A percentile compares a stretch with the other conserved stretches of the same genome.
Evolutionary conservation across 169 alveolate species (phyloP).

Genomic region (Plasmodium falciparum): DNA sequence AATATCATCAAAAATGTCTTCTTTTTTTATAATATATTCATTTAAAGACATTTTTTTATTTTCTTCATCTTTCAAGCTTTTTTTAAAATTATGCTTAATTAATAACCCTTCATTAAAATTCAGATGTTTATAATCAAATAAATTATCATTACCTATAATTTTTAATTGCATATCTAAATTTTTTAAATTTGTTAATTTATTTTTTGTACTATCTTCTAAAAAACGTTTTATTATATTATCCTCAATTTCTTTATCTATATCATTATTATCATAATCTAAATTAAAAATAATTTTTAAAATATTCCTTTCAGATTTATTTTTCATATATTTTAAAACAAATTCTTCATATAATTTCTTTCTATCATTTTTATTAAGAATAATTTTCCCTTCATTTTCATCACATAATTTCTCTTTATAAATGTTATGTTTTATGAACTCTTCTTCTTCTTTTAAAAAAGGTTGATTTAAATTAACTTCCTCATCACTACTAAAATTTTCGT

Average conservation of each 20-base stretch:
- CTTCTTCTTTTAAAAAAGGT: background rate
- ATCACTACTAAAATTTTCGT: background rate
- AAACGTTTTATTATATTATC: constrained; percentile 53
- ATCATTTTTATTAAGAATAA: constrained; percentile 6
- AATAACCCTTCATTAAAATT: constrained; percentile 11
- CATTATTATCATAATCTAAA: constrained; percentile 14
- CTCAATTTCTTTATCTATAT: constrained; percentile 51
- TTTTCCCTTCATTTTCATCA: constrained; percentile 11
- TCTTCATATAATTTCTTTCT: constrained; percentile 54
- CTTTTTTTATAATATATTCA: constrained; percentile 29
- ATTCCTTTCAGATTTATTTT: constrained; percentile 52
- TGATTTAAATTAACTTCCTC: background rate
- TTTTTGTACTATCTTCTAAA: constrained; percentile 64
- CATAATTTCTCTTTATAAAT: constrained; percentile 17
- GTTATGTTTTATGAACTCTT: background rate
- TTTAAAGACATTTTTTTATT: background rate
- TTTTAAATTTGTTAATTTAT: constrained; percentile 8
- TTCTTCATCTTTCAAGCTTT: constrained; percentile 8
- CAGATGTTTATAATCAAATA: constrained; percentile 47
- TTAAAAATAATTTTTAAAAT: constrained; percentile 51
- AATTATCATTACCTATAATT: constrained; percentile 39
- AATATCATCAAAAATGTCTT: constrained; percentile 43
- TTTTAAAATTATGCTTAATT: constrained; percentile 15
- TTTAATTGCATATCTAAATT: constrained; percentile 6
- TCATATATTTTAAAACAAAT: constrained; percentile 69